phyloP scores from a whole-genome alignment of 441 rosid species.

The Euphorbia schlechtendalii region DNA sequence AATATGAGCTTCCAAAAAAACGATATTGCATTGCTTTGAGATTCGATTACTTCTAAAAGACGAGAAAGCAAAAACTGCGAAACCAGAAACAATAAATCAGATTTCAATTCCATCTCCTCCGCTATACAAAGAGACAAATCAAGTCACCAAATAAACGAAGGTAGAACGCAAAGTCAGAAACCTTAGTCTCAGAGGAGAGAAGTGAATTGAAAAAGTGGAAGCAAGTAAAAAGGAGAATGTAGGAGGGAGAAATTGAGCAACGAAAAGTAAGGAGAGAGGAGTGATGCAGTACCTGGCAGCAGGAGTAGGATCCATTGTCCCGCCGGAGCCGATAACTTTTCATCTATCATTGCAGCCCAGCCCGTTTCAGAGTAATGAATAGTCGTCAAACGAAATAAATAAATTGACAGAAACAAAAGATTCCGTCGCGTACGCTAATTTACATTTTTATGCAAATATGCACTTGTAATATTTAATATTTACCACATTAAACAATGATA shows the following conservation, averaged over 20 bases:
- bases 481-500: too few species aligned
- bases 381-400: too few species aligned
- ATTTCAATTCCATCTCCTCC: not conserved
- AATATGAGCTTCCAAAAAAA: not conserved
- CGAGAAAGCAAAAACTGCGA: not conserved
- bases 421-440: too few species aligned
- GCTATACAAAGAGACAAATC: not conserved
- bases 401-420: too few species aligned
- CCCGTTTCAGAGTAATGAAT: too few species aligned
- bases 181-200: conserved; percentile 20
- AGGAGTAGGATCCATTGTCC: conserved; percentile 54
- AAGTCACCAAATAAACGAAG: not conserved
- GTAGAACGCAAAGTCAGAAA: conserved; percentile 9
- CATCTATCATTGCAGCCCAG: conserved; percentile 55
- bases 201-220: not conserved
- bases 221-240: not conserved
- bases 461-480: too few species aligned
- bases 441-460: too few species aligned
- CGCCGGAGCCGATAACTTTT: conserved; percentile 61
- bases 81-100: not conserved
- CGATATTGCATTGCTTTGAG: not conserved
- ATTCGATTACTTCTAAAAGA: not conserved
- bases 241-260: not conserved
- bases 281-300: conserved; percentile 38
- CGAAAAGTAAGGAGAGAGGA: not conserved